Evolutionary conservation across 768 basidiomycete genomes (phyloP), one percentile per base, ranked within the genome.

Genomic region (Macrolepiota dolichaula): DNA sequence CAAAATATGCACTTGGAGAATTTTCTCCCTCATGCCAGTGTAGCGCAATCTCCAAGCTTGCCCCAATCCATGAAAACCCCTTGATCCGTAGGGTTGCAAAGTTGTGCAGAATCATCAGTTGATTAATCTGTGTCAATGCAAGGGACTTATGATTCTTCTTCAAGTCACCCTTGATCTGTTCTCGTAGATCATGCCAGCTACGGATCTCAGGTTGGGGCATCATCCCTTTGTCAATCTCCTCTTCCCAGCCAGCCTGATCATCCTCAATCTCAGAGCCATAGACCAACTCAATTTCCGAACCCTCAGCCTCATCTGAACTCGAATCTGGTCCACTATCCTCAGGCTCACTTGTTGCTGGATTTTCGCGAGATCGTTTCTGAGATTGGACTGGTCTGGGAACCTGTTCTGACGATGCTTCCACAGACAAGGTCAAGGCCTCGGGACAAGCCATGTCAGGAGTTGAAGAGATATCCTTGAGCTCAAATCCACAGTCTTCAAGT

Each of bases 1-100:
- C 70, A 67, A 73, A 74, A 36, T 47, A 59, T 0, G 70, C 70
- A 32, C 64, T 49, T 1, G 65, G 37, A 15, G 10, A 66, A 42
- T 40, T n/a, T 27, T 51, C 38, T 35, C 51, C 35, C 6, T 74
- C 69, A 60, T 73, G 71, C 74, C 73, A 77, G 55, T 76, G 75
- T 1, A 38, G 15, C 22, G 74, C 73, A 68, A 77, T 73, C 55
- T 74, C 64, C 2, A 62, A 10, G 47, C 76, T n/a, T n/a, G 72
- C 73, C 1, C 57, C 52, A n/a, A 75, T 73, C 0, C 55, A 46
- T 2, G 57, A 27, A 13, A 62, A 5, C 3, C 72, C 72, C 51
- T 74, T 74, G 15, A 77, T 50, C 3, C 59, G 62, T 0, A 77
- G 52, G 4, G 70, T 77, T 15, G 72, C 68, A 68, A 77, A 77